Percentiles rank a stretch among this genome's conserved stretches.
These are phyloP conservation scores for Aspergillus caelatus DNA, from an alignment of 2,329 filamentous ascomycete genomes.

Conservation along the genomic window DNA sequence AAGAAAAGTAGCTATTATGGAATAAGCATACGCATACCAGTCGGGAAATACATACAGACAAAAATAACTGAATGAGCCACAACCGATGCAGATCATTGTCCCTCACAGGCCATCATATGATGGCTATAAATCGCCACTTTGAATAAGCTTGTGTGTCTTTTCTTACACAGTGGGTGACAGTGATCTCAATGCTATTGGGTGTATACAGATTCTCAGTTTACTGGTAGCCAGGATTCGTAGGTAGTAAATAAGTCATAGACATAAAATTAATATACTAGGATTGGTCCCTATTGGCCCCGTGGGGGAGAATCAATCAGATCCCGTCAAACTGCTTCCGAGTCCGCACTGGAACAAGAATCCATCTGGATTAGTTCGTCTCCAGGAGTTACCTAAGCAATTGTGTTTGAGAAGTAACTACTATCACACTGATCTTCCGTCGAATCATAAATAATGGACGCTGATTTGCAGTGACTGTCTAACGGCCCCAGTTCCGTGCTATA, in stretches of 20 bases:
- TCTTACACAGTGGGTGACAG: background rate
- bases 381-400: background rate
- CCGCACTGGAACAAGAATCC: background rate
- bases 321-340: background rate
- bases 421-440: background rate
- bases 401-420: too few species aligned
- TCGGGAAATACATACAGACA: background rate
- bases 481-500: background rate
- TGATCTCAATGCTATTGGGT: background rate
- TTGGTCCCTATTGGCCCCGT: background rate
- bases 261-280: background rate
- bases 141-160: background rate
- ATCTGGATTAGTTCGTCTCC: background rate
- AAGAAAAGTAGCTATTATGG: background rate
- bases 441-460: background rate
- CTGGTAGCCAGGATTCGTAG: background rate
- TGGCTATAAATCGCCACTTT: background rate
- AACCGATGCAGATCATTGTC: background rate
- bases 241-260: background rate
- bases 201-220: background rate
- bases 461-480: background rate
- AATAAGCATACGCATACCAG: background rate
- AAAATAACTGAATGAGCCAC: background rate
- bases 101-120: background rate
- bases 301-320: background rate